These are phyloP conservation scores for Backusella macrospora DNA, from an alignment of 192 early-diverging fungal species.

Conservation along the genomic window DNA sequence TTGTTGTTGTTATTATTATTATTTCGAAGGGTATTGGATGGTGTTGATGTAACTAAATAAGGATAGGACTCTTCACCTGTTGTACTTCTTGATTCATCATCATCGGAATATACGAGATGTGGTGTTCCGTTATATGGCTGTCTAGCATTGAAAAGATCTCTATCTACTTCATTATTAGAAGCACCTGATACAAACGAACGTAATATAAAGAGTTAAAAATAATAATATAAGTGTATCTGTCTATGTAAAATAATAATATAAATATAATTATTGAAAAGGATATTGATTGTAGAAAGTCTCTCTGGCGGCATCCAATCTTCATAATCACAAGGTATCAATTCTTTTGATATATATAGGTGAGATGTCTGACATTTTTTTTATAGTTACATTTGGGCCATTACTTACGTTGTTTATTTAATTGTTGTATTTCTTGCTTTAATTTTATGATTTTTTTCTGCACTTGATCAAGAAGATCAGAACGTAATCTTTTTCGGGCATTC, in stretches of 20 bases:
- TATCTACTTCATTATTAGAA: constrained; percentile 12
- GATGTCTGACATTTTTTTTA: not conserved
- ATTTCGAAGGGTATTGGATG: constrained; percentile 14
- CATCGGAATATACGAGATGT: constrained; percentile 16
- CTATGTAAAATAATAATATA: not conserved
- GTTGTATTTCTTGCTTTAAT: constrained; percentile 12
- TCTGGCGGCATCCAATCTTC: constrained; percentile 16
- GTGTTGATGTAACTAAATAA: constrained; percentile 10
- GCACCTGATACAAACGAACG: constrained; percentile 22
- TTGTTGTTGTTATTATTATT: not conserved
- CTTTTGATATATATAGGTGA: not conserved
- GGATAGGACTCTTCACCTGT: constrained; percentile 9
- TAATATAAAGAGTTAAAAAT: constrained; percentile 6
- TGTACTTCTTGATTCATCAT: constrained; percentile 22
- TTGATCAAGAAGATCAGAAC: constrained; percentile 16
- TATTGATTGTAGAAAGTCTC: constrained; percentile 14
- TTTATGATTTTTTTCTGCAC: constrained; percentile 5
- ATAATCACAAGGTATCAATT: not conserved
- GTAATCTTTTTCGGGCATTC: not conserved
- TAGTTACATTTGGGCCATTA: not conserved
- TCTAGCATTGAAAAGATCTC: constrained; percentile 9
- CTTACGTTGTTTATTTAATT: constrained; percentile 7
- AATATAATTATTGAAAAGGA: constrained; percentile 8
- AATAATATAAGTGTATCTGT: not conserved
- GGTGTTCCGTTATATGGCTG: constrained; percentile 17